Conservation (phyloP, 805 yeast species). For the Kazachstania martiniae region DNA sequence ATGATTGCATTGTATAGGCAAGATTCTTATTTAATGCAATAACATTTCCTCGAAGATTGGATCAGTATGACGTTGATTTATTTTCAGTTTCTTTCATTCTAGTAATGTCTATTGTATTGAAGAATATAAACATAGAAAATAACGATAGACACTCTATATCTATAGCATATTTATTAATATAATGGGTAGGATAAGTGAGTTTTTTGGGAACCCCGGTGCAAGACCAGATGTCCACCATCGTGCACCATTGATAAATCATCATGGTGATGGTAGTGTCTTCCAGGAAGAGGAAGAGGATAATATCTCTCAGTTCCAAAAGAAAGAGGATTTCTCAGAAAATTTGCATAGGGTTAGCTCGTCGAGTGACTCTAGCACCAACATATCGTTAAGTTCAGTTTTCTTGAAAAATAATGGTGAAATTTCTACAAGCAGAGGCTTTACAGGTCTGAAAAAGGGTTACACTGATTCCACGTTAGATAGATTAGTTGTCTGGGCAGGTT, state of each 20-base stretch:
- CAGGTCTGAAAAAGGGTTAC: conserved; percentile 18
- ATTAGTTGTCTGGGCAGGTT: conserved; percentile 23
- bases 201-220: conserved; percentile 16
- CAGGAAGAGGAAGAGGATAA: background rate
- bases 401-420: conserved; percentile 12
- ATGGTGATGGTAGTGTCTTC: background rate
- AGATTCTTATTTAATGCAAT: too few species aligned
- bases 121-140: too few species aligned
- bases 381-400: conserved; percentile 6
- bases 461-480: conserved; percentile 16
- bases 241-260: conserved; percentile 3
- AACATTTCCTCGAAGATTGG: too few species aligned
- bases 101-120: too few species aligned
- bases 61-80: too few species aligned
- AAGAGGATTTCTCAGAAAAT: conserved; percentile 1
- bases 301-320: background rate
- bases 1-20: too few species aligned
- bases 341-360: conserved; percentile 2
- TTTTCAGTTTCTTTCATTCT: too few species aligned
- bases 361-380: conserved; percentile 10
- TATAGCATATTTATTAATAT: too few species aligned
- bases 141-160: too few species aligned
- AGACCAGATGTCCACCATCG: conserved; percentile 8
- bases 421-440: conserved; percentile 14
- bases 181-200: conserved; percentile 15